Evolutionary conservation across 306 rosid genomes (phyloP).

Genomic region (Corylus heterophylla): DNA sequence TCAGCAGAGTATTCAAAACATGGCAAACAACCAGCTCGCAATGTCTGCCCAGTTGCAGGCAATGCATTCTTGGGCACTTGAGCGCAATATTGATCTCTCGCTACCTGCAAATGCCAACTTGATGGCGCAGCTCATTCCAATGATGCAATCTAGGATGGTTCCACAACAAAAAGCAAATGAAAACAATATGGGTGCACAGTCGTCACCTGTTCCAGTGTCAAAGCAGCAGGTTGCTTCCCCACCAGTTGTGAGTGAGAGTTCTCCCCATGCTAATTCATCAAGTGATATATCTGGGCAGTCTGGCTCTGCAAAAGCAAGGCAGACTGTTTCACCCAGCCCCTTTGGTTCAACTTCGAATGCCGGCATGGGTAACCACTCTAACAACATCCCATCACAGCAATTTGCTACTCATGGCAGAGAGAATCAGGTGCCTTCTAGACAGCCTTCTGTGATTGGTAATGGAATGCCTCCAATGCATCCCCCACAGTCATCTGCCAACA

Average conservation of each 20-base stretch:
- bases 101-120: conserved; percentile 72
- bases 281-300: conserved; percentile 71
- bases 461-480: conserved; percentile 71
- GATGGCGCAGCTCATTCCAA: conserved; percentile 69
- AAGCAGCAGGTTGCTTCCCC: conserved; percentile 79
- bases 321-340: conserved; percentile 61
- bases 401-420: conserved; percentile 79
- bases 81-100: conserved; percentile 76
- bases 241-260: conserved; percentile 60
- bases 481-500: conserved; percentile 55
- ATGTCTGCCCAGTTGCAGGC: conserved; percentile 69
- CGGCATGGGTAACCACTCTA: conserved; percentile 49
- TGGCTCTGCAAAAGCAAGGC: conserved; percentile 69
- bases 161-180: conserved; percentile 68
- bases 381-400: conserved; percentile 53
- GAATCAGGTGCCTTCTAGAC: conserved; percentile 62
- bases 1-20: conserved; percentile 61
- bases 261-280: conserved; percentile 74
- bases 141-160: conserved; percentile 73
- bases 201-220: conserved; percentile 60
- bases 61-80: conserved; percentile 85
- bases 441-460: conserved; percentile 51
- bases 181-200: conserved; percentile 56
- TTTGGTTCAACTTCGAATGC: conserved; percentile 51
- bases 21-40: conserved; percentile 65